Percentiles rank a stretch among this genome's conserved stretches.
phyloP scores from a whole-genome alignment of 495 filamentous ascomycete species.

The Viridothelium virens region DNA sequence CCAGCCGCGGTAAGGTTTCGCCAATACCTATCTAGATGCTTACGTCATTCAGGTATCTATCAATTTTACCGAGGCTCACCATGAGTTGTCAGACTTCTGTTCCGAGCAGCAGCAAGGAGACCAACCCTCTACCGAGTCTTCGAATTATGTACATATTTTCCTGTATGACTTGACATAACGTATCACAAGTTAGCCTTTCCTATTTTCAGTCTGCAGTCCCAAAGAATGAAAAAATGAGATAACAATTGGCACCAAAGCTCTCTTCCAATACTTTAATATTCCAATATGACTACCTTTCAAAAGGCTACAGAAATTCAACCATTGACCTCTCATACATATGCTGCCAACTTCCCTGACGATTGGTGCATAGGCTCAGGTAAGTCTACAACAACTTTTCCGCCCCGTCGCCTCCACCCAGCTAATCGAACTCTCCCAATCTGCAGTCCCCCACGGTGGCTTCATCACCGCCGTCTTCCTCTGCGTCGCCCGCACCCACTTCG shows the following conservation, averaged over 20 bases:
- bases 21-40: too few species aligned
- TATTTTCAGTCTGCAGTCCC: too few species aligned
- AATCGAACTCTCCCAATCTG: slow-evolving; percentile 1
- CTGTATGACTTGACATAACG: background rate
- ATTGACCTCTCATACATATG: slow-evolving; percentile 56
- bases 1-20: too few species aligned
- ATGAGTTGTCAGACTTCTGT: background rate
- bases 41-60: background rate
- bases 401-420: slow-evolving; percentile 9
- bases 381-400: background rate
- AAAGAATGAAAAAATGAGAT: too few species aligned
- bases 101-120: too few species aligned
- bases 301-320: slow-evolving; percentile 50
- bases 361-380: slow-evolving; percentile 67
- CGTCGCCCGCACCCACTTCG: slow-evolving; percentile 56
- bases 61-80: background rate
- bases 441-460: slow-evolving; percentile 81
- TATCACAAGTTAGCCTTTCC: too few species aligned
- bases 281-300: slow-evolving; percentile 37
- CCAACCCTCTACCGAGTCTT: background rate
- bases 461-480: slow-evolving; percentile 57
- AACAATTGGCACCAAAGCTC: too few species aligned
- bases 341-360: slow-evolving; percentile 47
- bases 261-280: too few species aligned
- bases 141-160: background rate